These are phyloP conservation scores for Hericium coralloides DNA, from an alignment of 768 basidiomycete species.

Conservation along the genomic window DNA sequence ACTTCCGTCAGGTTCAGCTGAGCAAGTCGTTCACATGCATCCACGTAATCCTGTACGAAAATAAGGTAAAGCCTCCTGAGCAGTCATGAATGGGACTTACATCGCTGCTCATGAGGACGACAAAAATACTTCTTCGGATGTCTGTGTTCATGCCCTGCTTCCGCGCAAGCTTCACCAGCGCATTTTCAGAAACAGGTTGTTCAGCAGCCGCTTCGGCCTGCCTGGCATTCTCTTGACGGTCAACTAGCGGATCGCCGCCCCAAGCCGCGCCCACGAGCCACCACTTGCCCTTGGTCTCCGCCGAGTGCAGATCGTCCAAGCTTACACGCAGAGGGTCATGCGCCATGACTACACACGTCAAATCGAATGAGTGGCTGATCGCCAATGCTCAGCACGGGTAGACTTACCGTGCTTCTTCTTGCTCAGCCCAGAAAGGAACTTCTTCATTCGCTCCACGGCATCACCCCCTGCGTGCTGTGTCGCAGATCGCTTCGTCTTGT, in stretches of 20 bases:
- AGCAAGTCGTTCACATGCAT: constrained; percentile 85
- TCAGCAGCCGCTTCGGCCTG: constrained; percentile 19
- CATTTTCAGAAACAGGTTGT: constrained; percentile 24
- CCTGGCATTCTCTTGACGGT: constrained; percentile 39
- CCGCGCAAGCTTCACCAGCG: constrained; percentile 71
- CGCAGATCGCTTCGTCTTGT: constrained; percentile 62
- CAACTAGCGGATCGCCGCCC: constrained; percentile 85
- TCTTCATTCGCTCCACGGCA: constrained; percentile 80
- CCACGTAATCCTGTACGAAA: constrained; percentile 75
- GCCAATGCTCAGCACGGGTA: background rate
- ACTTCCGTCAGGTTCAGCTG: constrained; percentile 79
- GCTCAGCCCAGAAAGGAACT: constrained; percentile 64
- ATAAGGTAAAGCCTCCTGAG: background rate
- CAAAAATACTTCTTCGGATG: constrained; percentile 83
- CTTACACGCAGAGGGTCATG: constrained; percentile 85
- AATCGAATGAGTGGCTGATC: background rate
- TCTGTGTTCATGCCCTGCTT: constrained; percentile 99
- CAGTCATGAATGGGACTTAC: constrained; percentile 35
- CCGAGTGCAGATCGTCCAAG: constrained; percentile 74
- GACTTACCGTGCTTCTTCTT: constrained; percentile 68
- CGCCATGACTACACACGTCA: constrained; percentile 47
- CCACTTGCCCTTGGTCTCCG: constrained; percentile 91
- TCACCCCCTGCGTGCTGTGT: constrained; percentile 63
- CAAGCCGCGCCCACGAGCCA: constrained; percentile 98
- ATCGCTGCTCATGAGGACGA: constrained; percentile 92